These are phyloP conservation scores for Colletotrichum neosansevieriae DNA, from an alignment of 2,329 filamentous ascomycete species.

Conservation along the genomic window DNA sequence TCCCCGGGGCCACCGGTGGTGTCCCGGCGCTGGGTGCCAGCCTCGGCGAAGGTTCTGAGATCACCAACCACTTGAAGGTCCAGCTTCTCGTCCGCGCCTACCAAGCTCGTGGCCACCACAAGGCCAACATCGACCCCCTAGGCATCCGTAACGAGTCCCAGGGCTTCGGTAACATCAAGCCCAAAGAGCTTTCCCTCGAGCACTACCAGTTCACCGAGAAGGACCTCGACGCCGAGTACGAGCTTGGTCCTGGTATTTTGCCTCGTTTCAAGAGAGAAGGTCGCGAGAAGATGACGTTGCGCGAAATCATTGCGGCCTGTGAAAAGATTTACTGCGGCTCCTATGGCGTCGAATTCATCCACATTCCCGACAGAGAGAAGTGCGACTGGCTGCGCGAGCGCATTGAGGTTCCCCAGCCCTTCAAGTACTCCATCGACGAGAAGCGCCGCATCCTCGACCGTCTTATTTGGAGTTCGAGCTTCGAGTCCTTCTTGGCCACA, in stretches of 20 bases:
- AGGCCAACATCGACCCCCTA: conserved; percentile 95
- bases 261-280: conserved; percentile 91
- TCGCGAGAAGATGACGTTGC: conserved; percentile 94
- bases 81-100: conserved; percentile 97
- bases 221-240: conserved; percentile 93
- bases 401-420: conserved; percentile 91
- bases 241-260: conserved; percentile 92
- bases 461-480: conserved; percentile 98
- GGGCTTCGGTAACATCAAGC: conserved; percentile 86
- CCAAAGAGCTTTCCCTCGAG: conserved; percentile 91
- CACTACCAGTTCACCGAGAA: conserved; percentile 96
- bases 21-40: conserved; percentile 80
- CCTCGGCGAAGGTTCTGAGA: conserved; percentile 77
- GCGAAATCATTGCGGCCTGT: conserved; percentile 93
- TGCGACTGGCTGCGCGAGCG: conserved; percentile 98
- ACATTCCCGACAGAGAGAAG: conserved; percentile 96
- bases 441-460: conserved; percentile 98
- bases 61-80: conserved; percentile 97
- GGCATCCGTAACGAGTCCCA: conserved; percentile 89
- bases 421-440: conserved; percentile 98
- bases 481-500: conserved; percentile 93
- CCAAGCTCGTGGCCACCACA: conserved; percentile 97
- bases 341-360: conserved; percentile 98
- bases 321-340: conserved; percentile 97
- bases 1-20: conserved; percentile 83